These are phyloP conservation scores for Ophiostoma fasciatum DNA, from an alignment of 2,329 filamentous ascomycete species.

Conservation along the genomic window DNA sequence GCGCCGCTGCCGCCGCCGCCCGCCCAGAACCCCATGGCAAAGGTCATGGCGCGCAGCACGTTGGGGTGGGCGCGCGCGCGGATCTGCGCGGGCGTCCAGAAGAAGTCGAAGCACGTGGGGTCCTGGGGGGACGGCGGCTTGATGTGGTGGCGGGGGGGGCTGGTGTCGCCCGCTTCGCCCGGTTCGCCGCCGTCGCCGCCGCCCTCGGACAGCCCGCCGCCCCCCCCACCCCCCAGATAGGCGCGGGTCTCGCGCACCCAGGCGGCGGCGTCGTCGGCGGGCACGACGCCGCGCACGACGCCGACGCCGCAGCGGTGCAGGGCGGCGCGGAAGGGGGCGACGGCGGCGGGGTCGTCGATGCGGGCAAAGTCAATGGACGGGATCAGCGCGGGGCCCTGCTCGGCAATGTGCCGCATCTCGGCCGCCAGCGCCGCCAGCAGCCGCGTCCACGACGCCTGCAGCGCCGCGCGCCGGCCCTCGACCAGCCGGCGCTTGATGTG, in stretches of 20 bases:
- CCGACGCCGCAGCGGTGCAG: slow-evolving; percentile 49
- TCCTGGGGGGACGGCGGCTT: slow-evolving; percentile 44
- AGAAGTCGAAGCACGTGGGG: slow-evolving; percentile 58
- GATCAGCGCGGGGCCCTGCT: slow-evolving; percentile 35
- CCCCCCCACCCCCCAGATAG: too few relatives aligned
- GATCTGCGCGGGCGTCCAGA: slow-evolving; percentile 58
- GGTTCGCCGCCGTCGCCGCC: too few relatives aligned
- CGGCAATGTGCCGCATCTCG: slow-evolving; percentile 26
- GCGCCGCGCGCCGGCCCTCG: slow-evolving; percentile 36
- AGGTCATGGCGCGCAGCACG: slow-evolving; percentile 47
- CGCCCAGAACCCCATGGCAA: slow-evolving; percentile 55
- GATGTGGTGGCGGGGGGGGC: slow-evolving; percentile 18
- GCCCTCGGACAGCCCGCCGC: too few relatives aligned
- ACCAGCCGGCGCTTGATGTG: slow-evolving; percentile 40
- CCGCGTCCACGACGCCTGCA: slow-evolving; percentile 40
- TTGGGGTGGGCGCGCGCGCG: slow-evolving; percentile 51
- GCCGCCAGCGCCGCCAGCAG: slow-evolving; percentile 34
- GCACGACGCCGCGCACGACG: slow-evolving; percentile 49
- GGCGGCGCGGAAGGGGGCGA: slow-evolving; percentile 39
- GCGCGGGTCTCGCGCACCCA: slow-evolving; percentile 44
- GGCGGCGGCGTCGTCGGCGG: slow-evolving; percentile 36
- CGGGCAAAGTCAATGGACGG: slow-evolving; percentile 40
- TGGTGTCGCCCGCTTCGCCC: slow-evolving; percentile 27
- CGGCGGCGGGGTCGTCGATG: slow-evolving; percentile 30
- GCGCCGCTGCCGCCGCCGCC: slow-evolving; percentile 14